phyloP scores from a whole-genome alignment of 2,329 filamentous ascomycete genomes.

The Talaromyces sp. region DNA sequence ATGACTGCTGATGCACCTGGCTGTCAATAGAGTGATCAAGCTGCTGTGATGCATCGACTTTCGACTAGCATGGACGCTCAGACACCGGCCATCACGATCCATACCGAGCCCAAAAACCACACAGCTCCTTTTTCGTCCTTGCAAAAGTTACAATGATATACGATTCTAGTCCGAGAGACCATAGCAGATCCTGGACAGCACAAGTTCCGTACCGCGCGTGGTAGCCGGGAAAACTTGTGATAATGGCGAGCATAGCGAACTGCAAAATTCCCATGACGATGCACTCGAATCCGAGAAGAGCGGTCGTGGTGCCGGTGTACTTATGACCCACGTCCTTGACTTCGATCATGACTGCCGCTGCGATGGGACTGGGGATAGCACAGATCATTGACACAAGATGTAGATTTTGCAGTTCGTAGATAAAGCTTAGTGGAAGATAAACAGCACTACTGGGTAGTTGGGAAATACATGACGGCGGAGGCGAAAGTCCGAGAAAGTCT shows the following conservation, averaged over 20 bases:
- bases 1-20: not conserved
- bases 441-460: too few species aligned
- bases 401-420: too few species aligned
- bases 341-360: not conserved
- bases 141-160: conserved; percentile 20
- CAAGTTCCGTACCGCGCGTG: conserved; percentile 20
- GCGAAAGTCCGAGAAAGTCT: too few species aligned
- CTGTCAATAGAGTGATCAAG: not conserved
- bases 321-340: not conserved
- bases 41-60: not conserved
- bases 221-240: conserved; percentile 19
- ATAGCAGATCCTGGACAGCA: conserved; percentile 19
- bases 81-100: conserved; percentile 23
- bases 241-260: conserved; percentile 18
- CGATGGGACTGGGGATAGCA: not conserved
- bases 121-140: conserved; percentile 16
- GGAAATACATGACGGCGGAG: too few species aligned
- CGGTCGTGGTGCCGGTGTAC: not conserved
- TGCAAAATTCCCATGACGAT: not conserved
- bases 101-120: conserved; percentile 25
- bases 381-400: too few species aligned
- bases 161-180: conserved; percentile 20
- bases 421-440: too few species aligned
- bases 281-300: not conserved
- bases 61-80: conserved; percentile 13